A percentile compares a stretch with the other conserved stretches of the same genome.
Evolutionary conservation across 441 rosid genomes (phyloP).

Genomic region (Melastoma candidum): DNA sequence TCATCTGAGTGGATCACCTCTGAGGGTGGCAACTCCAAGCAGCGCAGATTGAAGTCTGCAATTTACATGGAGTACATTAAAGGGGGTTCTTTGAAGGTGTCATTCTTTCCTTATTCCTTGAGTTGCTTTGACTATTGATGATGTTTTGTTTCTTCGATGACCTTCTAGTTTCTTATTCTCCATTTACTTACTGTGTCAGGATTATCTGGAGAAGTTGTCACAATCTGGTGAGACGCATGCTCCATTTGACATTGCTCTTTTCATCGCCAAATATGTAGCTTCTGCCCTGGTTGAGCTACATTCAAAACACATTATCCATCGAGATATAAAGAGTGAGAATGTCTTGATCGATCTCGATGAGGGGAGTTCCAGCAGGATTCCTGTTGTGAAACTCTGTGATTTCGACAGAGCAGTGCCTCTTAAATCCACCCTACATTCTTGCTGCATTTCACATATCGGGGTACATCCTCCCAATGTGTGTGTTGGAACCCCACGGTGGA

Average conservation of each 20-base stretch:
- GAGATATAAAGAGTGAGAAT: slow-evolving; percentile 95
- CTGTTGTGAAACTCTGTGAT: slow-evolving; percentile 87
- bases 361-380: slow-evolving; percentile 45
- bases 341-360: slow-evolving; percentile 67
- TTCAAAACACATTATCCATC: slow-evolving; percentile 81
- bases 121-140: not conserved
- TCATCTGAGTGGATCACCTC: slow-evolving; percentile 59
- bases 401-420: slow-evolving; percentile 95
- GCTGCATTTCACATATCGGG: slow-evolving; percentile 79
- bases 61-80: slow-evolving; percentile 71
- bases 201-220: slow-evolving; percentile 55
- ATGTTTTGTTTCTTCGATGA: slow-evolving; percentile 5
- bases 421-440: slow-evolving; percentile 61
- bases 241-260: slow-evolving; percentile 52
- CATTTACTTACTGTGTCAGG: slow-evolving; percentile 29
- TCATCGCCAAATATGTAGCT: slow-evolving; percentile 67
- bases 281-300: slow-evolving; percentile 77
- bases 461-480: slow-evolving; percentile 71
- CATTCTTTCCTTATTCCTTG: slow-evolving; percentile 1
- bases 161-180: slow-evolving; percentile 2
- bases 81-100: slow-evolving; percentile 90
- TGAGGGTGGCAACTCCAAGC: slow-evolving; percentile 46
- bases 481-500: slow-evolving; percentile 99
- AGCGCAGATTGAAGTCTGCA: slow-evolving; percentile 49
- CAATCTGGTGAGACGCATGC: slow-evolving; percentile 58